These are phyloP conservation scores for Geotrichum phurueaensis DNA, from an alignment of 1,139 yeast genomes.

Conservation along the genomic window DNA sequence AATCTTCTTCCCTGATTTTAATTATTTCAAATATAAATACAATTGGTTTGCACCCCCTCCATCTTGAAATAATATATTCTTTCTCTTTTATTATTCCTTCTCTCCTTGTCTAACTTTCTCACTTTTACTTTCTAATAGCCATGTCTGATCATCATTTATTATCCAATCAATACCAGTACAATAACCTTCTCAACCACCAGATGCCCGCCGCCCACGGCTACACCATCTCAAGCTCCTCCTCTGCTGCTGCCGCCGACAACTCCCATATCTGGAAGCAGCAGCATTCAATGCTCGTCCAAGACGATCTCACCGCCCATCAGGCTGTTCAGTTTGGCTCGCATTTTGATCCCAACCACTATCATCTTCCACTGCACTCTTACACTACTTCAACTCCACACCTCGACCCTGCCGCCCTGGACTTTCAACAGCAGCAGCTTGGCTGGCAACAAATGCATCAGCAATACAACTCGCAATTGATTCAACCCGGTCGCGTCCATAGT, in stretches of 20 bases:
- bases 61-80: neutral
- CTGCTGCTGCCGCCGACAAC: conserved; percentile 1
- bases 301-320: neutral
- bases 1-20: neutral
- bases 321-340: neutral
- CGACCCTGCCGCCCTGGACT: conserved; percentile 3
- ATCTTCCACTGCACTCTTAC: neutral
- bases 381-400: neutral
- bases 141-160: neutral
- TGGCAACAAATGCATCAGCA: conserved; percentile 9
- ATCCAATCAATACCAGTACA: conserved; percentile 1
- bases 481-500: neutral
- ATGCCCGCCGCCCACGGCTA: conserved; percentile 3
- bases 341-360: neutral
- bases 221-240: conserved; percentile 5
- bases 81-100: neutral
- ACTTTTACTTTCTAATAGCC: neutral
- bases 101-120: neutral
- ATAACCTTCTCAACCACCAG: conserved; percentile 4
- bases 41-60: neutral
- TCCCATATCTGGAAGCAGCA: conserved; percentile 7
- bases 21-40: neutral
- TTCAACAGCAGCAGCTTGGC: conserved; percentile 5
- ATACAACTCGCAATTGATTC: neutral
- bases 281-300: neutral